Conservation (phyloP, 257 asterid genomes). For the Primulina eburnea region DNA sequence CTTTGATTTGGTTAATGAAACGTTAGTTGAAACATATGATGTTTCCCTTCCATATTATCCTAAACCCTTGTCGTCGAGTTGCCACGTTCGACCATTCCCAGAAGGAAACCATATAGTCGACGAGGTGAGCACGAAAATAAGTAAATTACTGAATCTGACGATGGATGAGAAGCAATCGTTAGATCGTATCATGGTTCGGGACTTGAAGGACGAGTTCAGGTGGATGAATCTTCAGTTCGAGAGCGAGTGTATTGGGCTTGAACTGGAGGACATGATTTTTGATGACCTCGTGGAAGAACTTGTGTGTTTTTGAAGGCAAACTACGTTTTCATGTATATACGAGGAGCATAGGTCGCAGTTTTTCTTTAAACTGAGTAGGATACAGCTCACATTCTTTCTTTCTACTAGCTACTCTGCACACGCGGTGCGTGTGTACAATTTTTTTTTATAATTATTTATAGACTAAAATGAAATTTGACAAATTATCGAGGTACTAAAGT, state of each 20-base stretch:
- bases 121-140: slow-evolving; percentile 37
- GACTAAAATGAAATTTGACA: too few species aligned
- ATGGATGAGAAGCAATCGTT: slow-evolving; percentile 39
- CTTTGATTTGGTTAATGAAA: slow-evolving; percentile 67
- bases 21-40: slow-evolving; percentile 42
- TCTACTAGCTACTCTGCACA: too few species aligned
- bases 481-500: too few species aligned
- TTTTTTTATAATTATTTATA: too few species aligned
- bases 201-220: slow-evolving; percentile 44
- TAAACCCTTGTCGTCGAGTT: slow-evolving; percentile 48
- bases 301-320: slow-evolving; percentile 28
- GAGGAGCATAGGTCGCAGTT: too few species aligned
- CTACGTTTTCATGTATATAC: too few species aligned
- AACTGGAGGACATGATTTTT: slow-evolving; percentile 63
- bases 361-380: too few species aligned
- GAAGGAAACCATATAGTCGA: slow-evolving; percentile 37
- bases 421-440: too few species aligned
- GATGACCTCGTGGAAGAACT: slow-evolving; percentile 60
- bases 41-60: slow-evolving; percentile 58
- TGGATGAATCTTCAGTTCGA: slow-evolving; percentile 92
- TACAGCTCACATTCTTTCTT: too few species aligned
- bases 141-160: slow-evolving; percentile 32
- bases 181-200: slow-evolving; percentile 41
- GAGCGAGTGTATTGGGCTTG: slow-evolving; percentile 53
- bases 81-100: slow-evolving; percentile 48